Conservation (phyloP, 805 yeast species). For the Saccharomycopsis lassenensis region DNA sequence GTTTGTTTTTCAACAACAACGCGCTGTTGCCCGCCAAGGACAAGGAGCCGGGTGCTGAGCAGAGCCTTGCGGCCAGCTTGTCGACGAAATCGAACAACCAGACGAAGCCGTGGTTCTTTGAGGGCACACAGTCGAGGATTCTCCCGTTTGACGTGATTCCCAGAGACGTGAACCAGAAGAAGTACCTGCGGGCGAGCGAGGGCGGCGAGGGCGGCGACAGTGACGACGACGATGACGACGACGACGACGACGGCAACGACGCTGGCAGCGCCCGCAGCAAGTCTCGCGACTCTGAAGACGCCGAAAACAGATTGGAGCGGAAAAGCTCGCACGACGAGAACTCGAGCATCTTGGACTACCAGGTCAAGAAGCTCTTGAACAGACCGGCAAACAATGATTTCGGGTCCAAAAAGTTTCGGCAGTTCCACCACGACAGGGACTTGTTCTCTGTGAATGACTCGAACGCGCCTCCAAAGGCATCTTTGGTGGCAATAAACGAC, state of each 20-base stretch:
- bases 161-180: constrained; percentile 7
- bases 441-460: constrained; percentile 7
- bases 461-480: constrained; percentile 15
- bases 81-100: no score
- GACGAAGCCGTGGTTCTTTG: constrained; percentile 13
- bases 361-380: constrained; percentile 12
- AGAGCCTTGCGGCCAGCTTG: no score
- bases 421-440: constrained; percentile 7
- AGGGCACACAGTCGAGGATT: constrained; percentile 5
- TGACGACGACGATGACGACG: constrained; percentile 5
- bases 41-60: no score
- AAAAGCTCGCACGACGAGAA: neutral
- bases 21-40: no score
- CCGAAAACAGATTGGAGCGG: constrained; percentile 1
- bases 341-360: constrained; percentile 8
- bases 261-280: constrained; percentile 1
- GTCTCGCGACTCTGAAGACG: neutral
- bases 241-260: constrained; percentile 2
- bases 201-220: constrained; percentile 1
- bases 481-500: constrained; percentile 7
- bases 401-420: constrained; percentile 16
- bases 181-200: neutral
- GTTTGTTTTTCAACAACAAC: no score
- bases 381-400: constrained; percentile 14
- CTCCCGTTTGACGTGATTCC: constrained; percentile 14